Evolutionary conservation across 371 early-diverging fungal genomes (phyloP), one percentile per base, ranked within the genome.

Genomic region (Mortierella sp.): DNA sequence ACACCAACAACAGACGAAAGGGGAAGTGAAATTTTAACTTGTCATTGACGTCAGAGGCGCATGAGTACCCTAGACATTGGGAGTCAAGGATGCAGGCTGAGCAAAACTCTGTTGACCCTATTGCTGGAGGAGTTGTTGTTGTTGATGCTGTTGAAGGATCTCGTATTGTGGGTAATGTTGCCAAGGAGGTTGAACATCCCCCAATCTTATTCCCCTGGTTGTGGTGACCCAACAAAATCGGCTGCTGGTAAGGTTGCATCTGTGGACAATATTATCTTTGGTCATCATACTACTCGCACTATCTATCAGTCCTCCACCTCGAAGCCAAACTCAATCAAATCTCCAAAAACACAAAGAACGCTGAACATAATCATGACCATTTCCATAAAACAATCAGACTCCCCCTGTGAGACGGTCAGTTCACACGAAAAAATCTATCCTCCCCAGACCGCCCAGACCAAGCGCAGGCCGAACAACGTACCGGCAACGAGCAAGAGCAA

Each of bases 341-440:
- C 35, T 75, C 75, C 18, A 75, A 2, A 21, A 75, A 1, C 11
- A 46, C n/a, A 51, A 75, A 75, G 27, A 70, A 18, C 18, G n/a
- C 51, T 18, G 14, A 68, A 24, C 46, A 29, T 29, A 58, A 58
- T 29, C 0, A 58, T 14, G 3, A 58, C 60, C 27, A 29, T 58
- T 10, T 2, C 48, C 48, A 48, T 48, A 48, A 14, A 14, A 54
- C 65, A 29, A 18, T 24, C 43, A 35, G 54, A 35, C 35, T 2
- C 35, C 2, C 35, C 3, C 35, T 35, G 3, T 2, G 35, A 35
- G 35, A 2, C 7, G 44, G 8, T 51, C 41, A 14, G 41, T 41
- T 6, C 41, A 4, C 7, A 7, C 41, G 41, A 41, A 41, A 6
- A 41, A 41, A 3, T 7, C 41, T 2, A 35, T 6, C 41, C 6